Evolutionary conservation across 108 stramenopile genomes (phyloP).

Genomic region (Thalassiosira profunda): DNA sequence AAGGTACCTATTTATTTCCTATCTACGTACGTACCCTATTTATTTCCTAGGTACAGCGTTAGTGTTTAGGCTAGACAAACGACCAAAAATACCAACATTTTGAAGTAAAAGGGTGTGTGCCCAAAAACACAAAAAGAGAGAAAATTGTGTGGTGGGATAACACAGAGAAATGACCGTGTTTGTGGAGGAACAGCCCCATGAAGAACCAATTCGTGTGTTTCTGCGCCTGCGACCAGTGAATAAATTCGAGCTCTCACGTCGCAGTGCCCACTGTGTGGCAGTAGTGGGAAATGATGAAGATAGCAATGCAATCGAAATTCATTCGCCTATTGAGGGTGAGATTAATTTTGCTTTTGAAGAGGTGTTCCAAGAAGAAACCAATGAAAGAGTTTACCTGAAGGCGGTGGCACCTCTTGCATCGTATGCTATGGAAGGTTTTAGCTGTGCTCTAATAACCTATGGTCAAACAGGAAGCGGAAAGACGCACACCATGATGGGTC

Average conservation of each 20-base stretch:
- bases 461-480: slow-evolving; percentile 57
- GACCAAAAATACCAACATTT: too few relatives aligned
- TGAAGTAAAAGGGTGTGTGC: too few relatives aligned
- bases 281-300: not conserved
- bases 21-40: too few relatives aligned
- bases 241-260: slow-evolving; percentile 65
- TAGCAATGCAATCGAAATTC: slow-evolving; percentile 46
- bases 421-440: slow-evolving; percentile 45
- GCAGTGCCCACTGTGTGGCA: slow-evolving; percentile 67
- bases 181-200: slow-evolving; percentile 36
- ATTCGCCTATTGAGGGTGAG: slow-evolving; percentile 67
- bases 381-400: slow-evolving; percentile 18
- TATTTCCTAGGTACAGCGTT: too few relatives aligned
- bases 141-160: not conserved
- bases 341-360: slow-evolving; percentile 62
- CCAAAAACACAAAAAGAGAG: not conserved
- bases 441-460: slow-evolving; percentile 45
- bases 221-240: slow-evolving; percentile 76
- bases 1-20: too few relatives aligned
- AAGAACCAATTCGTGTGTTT: slow-evolving; percentile 57
- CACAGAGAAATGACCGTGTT: not conserved
- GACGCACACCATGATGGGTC: slow-evolving; percentile 59
- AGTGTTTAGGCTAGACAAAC: too few relatives aligned
- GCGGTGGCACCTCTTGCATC: slow-evolving; percentile 34
- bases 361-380: slow-evolving; percentile 32